phyloP scores from a whole-genome alignment of 2,329 filamentous ascomycete genomes.

The Penicillium sp. region DNA sequence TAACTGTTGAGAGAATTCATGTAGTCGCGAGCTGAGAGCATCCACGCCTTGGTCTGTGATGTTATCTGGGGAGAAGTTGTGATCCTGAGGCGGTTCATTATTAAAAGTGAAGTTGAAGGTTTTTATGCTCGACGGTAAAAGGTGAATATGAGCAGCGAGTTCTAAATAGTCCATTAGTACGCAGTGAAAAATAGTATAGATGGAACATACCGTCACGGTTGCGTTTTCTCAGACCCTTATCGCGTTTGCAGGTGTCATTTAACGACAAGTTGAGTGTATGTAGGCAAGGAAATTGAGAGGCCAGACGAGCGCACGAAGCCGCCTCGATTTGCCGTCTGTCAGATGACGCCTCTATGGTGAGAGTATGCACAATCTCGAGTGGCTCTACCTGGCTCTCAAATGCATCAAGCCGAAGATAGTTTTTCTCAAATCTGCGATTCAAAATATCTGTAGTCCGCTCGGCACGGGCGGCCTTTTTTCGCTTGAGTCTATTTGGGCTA shows the following conservation, averaged over 20 bases:
- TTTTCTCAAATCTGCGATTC: constrained; percentile 6
- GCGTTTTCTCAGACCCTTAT: neutral
- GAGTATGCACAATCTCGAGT: neutral
- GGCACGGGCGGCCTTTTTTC: constrained; percentile 5
- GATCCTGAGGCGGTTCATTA: neutral
- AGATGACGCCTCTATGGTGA: neutral
- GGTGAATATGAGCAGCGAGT: neutral
- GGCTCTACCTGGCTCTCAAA: neutral
- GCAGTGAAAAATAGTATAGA: neutral
- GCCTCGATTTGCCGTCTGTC: neutral
- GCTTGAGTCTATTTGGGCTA: neutral
- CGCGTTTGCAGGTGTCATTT: neutral
- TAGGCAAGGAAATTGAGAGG: neutral
- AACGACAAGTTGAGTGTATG: neutral
- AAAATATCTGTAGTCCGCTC: constrained; percentile 6
- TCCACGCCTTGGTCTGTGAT: neutral
- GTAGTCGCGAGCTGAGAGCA: neutral
- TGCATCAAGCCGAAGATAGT: constrained; percentile 5
- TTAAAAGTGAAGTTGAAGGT: neutral
- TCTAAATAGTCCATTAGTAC: neutral
- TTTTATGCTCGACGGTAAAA: neutral
- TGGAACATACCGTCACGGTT: neutral
- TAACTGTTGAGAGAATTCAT: neutral
- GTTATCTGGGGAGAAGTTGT: neutral
- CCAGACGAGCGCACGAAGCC: neutral